Evolutionary conservation across 1,284 basidiomycete genomes (phyloP).

Genomic region (Leucocoprinus gongylophorus): DNA sequence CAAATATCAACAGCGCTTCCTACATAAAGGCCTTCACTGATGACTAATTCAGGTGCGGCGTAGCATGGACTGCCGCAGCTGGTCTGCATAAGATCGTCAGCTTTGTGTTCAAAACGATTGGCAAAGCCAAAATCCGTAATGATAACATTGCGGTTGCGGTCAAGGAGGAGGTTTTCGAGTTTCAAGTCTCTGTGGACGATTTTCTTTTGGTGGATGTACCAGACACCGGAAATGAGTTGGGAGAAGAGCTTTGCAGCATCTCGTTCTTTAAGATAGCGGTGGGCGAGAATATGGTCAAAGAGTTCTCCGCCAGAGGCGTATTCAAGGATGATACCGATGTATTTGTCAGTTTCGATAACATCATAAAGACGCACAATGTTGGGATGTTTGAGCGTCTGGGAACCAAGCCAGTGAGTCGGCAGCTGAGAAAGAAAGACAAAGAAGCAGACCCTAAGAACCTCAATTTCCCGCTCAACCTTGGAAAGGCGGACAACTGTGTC

Average conservation of each 20-base stretch:
- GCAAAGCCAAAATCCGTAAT: conserved; percentile 99
- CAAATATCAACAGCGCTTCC: conserved; percentile 99
- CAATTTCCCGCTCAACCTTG: conserved; percentile 97
- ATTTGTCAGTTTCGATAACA: conserved; percentile 99
- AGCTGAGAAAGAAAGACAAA: conserved; percentile 11
- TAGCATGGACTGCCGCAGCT: conserved; percentile 98
- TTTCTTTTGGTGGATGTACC: conserved; percentile 99
- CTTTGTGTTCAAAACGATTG: conserved; percentile 88
- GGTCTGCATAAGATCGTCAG: conserved; percentile 98
- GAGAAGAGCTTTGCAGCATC: conserved; percentile 96
- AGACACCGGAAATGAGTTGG: conserved; percentile 97
- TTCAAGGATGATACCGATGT: conserved; percentile 99
- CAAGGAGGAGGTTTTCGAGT: conserved; percentile 95
- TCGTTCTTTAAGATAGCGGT: conserved; percentile 92
- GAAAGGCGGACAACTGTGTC: conserved; percentile 83
- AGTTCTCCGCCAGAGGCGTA: conserved; percentile 98
- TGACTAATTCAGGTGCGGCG: conserved; percentile 98
- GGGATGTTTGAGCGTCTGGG: conserved; percentile 87
- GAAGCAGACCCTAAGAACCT: conserved; percentile 80
- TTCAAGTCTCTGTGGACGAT: conserved; percentile 99
- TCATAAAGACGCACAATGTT: conserved; percentile 99
- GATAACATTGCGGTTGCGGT: conserved; percentile 97
- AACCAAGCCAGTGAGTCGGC: conserved; percentile 12
- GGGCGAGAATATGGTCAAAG: conserved; percentile 98
- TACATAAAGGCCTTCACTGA: conserved; percentile 95